Evolutionary conservation across 2,329 filamentous ascomycete genomes (phyloP), one percentile per base, ranked within the genome.

Genomic region (Fusarium sp.): DNA sequence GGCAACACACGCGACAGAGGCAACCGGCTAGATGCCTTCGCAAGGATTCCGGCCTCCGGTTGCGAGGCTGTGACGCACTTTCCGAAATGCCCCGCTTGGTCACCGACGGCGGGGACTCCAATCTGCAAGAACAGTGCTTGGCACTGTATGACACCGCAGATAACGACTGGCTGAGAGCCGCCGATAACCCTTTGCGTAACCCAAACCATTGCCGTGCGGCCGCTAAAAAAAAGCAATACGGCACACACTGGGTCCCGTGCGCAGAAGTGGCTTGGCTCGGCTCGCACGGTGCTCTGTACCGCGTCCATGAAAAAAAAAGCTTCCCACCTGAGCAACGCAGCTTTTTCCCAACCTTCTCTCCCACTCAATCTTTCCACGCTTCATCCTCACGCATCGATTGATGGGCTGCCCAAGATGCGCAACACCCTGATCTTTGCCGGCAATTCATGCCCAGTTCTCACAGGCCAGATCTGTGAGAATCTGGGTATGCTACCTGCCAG

Each of bases 371-470:
- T 69, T 71, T 77, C 74, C 67, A 77, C 65, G 72, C 70, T 75
- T 76, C 71, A 73, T 68, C 65, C 56, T 76, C 59, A 63, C 63
- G 62, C 63, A 62, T 71, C 69, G 58, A 59, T 79, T 63, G 66
- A 79, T 78, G 78, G 76, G 74, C 79, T 71, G 73, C 71, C 67
- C 80, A 84, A 79, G 76, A 92, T 92, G 90, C 88, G 90, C 79
- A 91, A 91, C 81, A 92, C 91, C 65, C 85, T 92, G 78, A 91
- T 93, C 76, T 93, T 93, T 80, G 87, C 90, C 79, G 91, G 91
- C 85, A 90, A 89, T 72, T 92, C 91, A 63, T 92, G 91, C 85
- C 91, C 91, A 71, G 87, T 85, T 70, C 88, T 93, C 80, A 91
- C 91, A 20, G 85, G 84, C 68, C 89, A 92, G 78, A 92, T 93